A percentile compares a stretch with the other conserved stretches of the same genome.
phyloP scores from a whole-genome alignment of 192 early-diverging fungal genomes.

The Coemansia sp. region DNA sequence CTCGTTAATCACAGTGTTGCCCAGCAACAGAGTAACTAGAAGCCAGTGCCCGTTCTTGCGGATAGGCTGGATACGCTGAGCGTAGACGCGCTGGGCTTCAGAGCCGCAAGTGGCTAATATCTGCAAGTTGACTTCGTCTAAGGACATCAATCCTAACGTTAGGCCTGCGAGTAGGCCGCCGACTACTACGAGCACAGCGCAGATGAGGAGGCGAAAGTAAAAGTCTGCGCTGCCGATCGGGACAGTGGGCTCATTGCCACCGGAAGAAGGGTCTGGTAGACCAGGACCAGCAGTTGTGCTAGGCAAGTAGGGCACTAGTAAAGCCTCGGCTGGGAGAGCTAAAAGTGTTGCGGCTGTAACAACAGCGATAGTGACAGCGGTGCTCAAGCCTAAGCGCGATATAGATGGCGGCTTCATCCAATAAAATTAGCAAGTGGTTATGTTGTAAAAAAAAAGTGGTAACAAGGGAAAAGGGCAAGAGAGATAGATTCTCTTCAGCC shows the following conservation, averaged over 20 bases:
- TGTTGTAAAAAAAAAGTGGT: background rate
- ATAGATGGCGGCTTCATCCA: slow-evolving; percentile 6
- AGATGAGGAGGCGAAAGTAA: slow-evolving; percentile 57
- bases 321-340: background rate
- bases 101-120: slow-evolving; percentile 85
- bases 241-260: background rate
- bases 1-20: slow-evolving; percentile 96
- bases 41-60: slow-evolving; percentile 93
- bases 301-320: background rate
- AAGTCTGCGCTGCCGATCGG: slow-evolving; percentile 35
- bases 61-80: slow-evolving; percentile 83
- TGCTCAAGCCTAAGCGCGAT: background rate
- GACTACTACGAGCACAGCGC: slow-evolving; percentile 70
- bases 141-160: slow-evolving; percentile 76
- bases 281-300: background rate
- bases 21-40: slow-evolving; percentile 87
- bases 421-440: background rate
- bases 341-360: background rate
- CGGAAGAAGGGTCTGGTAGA: slow-evolving; percentile 1
- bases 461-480: background rate
- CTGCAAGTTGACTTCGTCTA: slow-evolving; percentile 81
- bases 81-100: slow-evolving; percentile 68
- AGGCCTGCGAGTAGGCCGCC: slow-evolving; percentile 81
- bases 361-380: background rate
- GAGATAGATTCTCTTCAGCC: background rate